A percentile compares a stretch with the other conserved stretches of the same genome.
Conservation (phyloP, 2,329 filamentous ascomycete species). For the Aspergillus cejpii region DNA sequence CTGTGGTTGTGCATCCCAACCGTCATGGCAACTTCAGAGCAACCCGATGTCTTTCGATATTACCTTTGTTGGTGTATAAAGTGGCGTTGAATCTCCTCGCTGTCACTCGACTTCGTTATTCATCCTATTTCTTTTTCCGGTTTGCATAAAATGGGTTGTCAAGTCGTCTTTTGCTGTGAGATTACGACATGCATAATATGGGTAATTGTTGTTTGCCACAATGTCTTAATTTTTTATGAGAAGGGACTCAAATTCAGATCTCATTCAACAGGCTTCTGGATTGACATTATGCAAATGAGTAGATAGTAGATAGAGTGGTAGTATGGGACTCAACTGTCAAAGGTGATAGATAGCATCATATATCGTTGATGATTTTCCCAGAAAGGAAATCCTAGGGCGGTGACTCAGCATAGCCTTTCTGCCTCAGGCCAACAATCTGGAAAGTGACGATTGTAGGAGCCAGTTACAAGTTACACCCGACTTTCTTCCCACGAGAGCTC, state of each 20-base stretch:
- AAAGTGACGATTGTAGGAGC: constrained; percentile 8
- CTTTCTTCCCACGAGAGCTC: constrained; percentile 12
- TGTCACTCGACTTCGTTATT: constrained; percentile 4
- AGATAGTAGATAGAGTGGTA: no score
- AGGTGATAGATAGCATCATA: no score
- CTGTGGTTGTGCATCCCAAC: not conserved
- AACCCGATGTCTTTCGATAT: not conserved
- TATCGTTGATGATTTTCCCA: not conserved
- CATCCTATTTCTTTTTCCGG: constrained; percentile 8
- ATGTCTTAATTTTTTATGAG: not conserved
- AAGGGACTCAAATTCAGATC: not conserved
- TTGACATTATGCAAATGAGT: not conserved
- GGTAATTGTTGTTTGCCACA: constrained; percentile 1
- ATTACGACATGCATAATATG: constrained; percentile 17
- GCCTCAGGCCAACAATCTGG: constrained; percentile 23
- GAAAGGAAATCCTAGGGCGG: not conserved
- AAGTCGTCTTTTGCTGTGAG: constrained; percentile 9
- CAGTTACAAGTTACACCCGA: constrained; percentile 15
- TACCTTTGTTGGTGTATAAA: not conserved
- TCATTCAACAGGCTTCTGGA: not conserved
- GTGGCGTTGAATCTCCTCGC: not conserved
- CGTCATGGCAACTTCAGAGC: not conserved
- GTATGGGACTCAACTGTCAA: no score
- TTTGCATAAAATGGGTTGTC: constrained; percentile 18
- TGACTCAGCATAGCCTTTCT: constrained; percentile 8